Conservation (phyloP, 1,284 basidiomycete genomes). For the Volvariella volvacea region DNA sequence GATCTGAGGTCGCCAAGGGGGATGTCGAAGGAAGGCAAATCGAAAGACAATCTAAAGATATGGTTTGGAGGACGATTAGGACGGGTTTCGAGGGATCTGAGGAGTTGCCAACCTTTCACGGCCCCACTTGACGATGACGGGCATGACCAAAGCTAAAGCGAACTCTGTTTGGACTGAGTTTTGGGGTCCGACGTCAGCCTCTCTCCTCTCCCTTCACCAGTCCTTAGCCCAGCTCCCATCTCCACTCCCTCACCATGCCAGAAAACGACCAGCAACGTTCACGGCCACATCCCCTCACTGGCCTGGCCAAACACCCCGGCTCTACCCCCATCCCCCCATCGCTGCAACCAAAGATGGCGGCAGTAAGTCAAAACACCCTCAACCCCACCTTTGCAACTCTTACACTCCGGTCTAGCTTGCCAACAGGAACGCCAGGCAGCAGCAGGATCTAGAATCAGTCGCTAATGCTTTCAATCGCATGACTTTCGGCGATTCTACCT, state of each 20-base stretch:
- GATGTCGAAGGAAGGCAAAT: constrained; percentile 48
- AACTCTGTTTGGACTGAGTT: constrained; percentile 4
- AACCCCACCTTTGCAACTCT: not conserved
- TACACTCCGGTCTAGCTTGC: constrained; percentile 20
- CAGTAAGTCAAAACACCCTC: constrained; percentile 38
- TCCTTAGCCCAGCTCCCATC: not conserved
- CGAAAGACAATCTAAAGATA: constrained; percentile 41
- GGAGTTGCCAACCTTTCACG: constrained; percentile 51
- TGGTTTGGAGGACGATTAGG: constrained; percentile 3
- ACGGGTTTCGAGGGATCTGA: no score
- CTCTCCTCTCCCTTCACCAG: constrained; percentile 2
- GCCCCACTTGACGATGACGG: constrained; percentile 59
- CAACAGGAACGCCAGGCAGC: constrained; percentile 29
- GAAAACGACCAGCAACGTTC: constrained; percentile 12
- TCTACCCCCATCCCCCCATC: constrained; percentile 79
- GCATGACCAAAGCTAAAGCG: constrained; percentile 23
- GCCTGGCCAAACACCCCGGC: constrained; percentile 33
- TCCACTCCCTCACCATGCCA: not conserved
- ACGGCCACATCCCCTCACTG: constrained; percentile 26
- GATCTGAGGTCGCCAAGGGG: constrained; percentile 48
- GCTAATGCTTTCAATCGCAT: constrained; percentile 1
- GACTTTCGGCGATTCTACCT: not conserved
- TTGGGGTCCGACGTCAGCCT: not conserved
- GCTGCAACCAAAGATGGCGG: constrained; percentile 90
- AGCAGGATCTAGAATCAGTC: constrained; percentile 7